These are phyloP conservation scores for Zygnema circumcarinatum DNA, from an alignment of 139 green algal genomes.

Conservation along the genomic window DNA sequence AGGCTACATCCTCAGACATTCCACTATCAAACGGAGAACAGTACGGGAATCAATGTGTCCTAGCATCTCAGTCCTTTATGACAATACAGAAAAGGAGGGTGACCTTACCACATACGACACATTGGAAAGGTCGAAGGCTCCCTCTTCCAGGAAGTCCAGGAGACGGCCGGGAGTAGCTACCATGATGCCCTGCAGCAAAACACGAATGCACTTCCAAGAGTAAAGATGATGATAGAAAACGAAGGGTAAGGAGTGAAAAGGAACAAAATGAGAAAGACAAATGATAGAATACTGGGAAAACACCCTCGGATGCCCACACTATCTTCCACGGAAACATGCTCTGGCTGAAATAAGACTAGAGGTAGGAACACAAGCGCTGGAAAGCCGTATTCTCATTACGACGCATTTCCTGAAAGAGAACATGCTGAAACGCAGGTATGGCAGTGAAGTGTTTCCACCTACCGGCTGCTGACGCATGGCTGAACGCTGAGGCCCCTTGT, in stretches of 20 bases:
- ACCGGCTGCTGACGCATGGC: no score
- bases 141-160: slow-evolving; percentile 88
- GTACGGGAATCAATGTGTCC: no score
- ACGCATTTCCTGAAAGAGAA: no score
- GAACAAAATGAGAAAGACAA: background rate
- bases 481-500: no score
- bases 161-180: slow-evolving; percentile 71
- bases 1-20: no score
- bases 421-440: no score
- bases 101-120: background rate
- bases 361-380: no score
- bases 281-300: background rate
- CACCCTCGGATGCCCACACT: background rate
- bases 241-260: background rate
- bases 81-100: background rate
- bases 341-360: no score
- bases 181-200: slow-evolving; percentile 19
- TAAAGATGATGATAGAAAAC: background rate
- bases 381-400: no score
- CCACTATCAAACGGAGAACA: no score
- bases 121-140: slow-evolving; percentile 9
- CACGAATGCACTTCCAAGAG: background rate
- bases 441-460: no score
- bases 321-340: no score
- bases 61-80: background rate